Base-by-base conservation (phyloP, 805 yeast species). In the Pichia rugopelliculosa region DNA sequence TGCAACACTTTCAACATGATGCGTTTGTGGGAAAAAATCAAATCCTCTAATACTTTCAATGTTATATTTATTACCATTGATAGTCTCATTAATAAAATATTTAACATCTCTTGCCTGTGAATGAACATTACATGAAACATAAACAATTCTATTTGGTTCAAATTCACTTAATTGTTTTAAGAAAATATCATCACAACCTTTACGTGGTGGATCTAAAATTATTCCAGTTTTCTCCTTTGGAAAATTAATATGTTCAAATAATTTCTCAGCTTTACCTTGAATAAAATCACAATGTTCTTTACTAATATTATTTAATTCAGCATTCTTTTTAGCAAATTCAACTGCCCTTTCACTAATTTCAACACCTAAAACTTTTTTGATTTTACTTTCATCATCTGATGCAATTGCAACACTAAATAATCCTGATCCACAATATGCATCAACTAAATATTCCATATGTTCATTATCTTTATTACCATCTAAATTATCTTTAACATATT, bases 381-480 rank as follows among this genome's bases (percentile, higher is more conserved):
- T 95, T 17, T 85, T 82, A 21, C 75, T 67, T 15, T 44, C 36
- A 17, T 43, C 45, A 20, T 38, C 34, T 7, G 48, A 42, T 25
- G 93, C 83, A 57, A 95, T 84, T 9, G 96, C 81, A 49, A 93
- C 82, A 52, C 95, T 85, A 66, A 93, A 93, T 39, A 93, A 70
- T 0, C 99, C 99, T 3, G 95, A 86, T 1, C 98, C 98, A 72
- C 98, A 90, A 69, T 90, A 90, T 0, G 97, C 95, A 65, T 90
- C 98, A 24, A 90, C 96, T 42, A 90, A 68, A 60, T 81, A 88
- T 26, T 65, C 65, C 24, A 57, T 65, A n/a, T 43, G 41, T 3
- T 59, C 57, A 42, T 30, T 30, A 3, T 30, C 34, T 15, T 30
- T 18, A 30, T 30, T n/a, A 30, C 34, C 34, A 30, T 71, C 71